These are phyloP conservation scores for Mariannaea elegans DNA, from an alignment of 2,329 filamentous ascomycete genomes.

Conservation along the genomic window DNA sequence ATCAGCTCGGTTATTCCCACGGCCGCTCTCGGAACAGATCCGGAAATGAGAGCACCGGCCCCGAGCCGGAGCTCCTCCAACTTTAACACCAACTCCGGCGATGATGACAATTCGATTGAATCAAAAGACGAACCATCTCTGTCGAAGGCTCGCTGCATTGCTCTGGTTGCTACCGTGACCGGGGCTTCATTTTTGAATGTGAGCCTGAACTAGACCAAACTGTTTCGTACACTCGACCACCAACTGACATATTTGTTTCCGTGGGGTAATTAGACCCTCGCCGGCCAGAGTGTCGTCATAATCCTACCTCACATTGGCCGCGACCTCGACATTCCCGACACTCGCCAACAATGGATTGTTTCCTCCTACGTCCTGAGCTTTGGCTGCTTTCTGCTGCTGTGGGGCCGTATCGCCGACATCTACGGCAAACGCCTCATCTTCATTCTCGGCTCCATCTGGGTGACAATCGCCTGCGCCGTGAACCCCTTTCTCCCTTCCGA, in stretches of 20 bases:
- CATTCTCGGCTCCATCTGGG: slow-evolving; percentile 69
- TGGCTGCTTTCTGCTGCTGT: slow-evolving; percentile 73
- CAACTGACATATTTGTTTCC: background rate
- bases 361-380: slow-evolving; percentile 73
- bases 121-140: slow-evolving; percentile 46
- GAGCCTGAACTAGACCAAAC: slow-evolving; percentile 21
- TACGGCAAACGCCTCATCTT: slow-evolving; percentile 74
- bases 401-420: slow-evolving; percentile 73
- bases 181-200: slow-evolving; percentile 67
- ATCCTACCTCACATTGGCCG: slow-evolving; percentile 66
- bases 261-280: slow-evolving; percentile 33
- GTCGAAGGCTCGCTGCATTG: slow-evolving; percentile 62
- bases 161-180: slow-evolving; percentile 62
- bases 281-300: slow-evolving; percentile 41
- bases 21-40: slow-evolving; percentile 6
- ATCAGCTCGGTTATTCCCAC: too few relatives aligned
- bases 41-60: slow-evolving; percentile 21
- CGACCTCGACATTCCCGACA: slow-evolving; percentile 64
- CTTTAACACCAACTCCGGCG: background rate
- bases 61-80: slow-evolving; percentile 7
- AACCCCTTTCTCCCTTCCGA: slow-evolving; percentile 73
- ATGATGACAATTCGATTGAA: slow-evolving; percentile 28
- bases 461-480: slow-evolving; percentile 65
- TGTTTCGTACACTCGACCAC: background rate
- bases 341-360: slow-evolving; percentile 71